Evolutionary conservation across 164 flowering plant genomes (phyloP), one percentile per base, ranked within the genome.

Genomic region (Brasenia schreberi): DNA sequence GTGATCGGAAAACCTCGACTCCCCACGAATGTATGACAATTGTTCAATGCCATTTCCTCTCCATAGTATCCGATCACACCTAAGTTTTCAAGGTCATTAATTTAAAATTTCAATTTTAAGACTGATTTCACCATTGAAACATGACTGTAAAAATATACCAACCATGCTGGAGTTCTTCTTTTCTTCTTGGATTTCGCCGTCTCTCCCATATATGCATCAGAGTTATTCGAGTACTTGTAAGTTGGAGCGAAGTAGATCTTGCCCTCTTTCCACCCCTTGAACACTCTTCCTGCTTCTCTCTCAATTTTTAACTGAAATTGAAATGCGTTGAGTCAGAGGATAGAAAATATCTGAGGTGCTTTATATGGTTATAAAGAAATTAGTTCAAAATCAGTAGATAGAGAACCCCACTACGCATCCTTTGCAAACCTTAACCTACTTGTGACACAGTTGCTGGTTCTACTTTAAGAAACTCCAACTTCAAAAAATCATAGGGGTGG

Each of bases 41-140:
- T 89, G 97, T 43, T 95, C 90, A 2, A 89, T 83, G 43, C 96
- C 90, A 10, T 75, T 53, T 0, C 99, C 99, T 11, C 78, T 76
- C 99, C 99, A 95, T 10, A 95, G 56, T 69, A 95, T 89, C 69
- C 97, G 81, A 64, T 92, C 99, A 68, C 99, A 95, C 99, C 99
- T 94, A 5, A 78, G 73, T 64, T 66, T 49, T 49, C 12, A 14
- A 49, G 9, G 10, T 49, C 56, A 9, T 49, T 49, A 9, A 6
- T 9, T 49, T 49, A 49, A 33, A 33, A 49, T 14, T 14, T 49
- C 56, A 49, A 49, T 9, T 49, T 9, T 5, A 5, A 49, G 56
- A 49, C 12, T 9, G 16, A 49, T 49, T 49, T 33, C 4, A 4
- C 39, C 39, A 33, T 33, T 33, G 39, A 33, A 33, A 33, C 39